Conservation (phyloP, 1,284 basidiomycete genomes). For the Meripilus lineatus region DNA sequence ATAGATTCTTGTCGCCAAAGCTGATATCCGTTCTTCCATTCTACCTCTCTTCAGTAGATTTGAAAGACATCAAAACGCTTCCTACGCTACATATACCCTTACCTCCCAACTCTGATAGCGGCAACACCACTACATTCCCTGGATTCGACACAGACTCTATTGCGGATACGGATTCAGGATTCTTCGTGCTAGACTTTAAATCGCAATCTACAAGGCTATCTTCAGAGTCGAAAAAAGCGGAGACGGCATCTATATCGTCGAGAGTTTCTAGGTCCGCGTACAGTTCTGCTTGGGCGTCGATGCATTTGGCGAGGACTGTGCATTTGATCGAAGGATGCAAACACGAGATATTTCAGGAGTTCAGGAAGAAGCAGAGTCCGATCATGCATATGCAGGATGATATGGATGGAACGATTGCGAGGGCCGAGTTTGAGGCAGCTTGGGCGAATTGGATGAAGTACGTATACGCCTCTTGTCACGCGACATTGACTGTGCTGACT, state of each 20-base stretch:
- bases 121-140: no score
- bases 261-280: slow-evolving; percentile 5
- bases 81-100: slow-evolving; percentile 50
- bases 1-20: slow-evolving; percentile 51
- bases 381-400: slow-evolving; percentile 9
- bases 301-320: slow-evolving; percentile 60
- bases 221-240: not conserved
- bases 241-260: slow-evolving; percentile 1
- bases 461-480: slow-evolving; percentile 17
- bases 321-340: slow-evolving; percentile 55
- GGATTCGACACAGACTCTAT: not conserved
- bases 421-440: slow-evolving; percentile 58
- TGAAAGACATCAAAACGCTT: slow-evolving; percentile 47
- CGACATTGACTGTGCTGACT: slow-evolving; percentile 9
- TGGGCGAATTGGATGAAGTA: slow-evolving; percentile 71
- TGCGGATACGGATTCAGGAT: slow-evolving; percentile 3
- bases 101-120: slow-evolving; percentile 41
- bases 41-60: slow-evolving; percentile 56
- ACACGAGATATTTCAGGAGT: slow-evolving; percentile 64
- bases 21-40: slow-evolving; percentile 61
- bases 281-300: slow-evolving; percentile 35
- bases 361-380: slow-evolving; percentile 22
- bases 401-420: slow-evolving; percentile 25
- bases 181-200: slow-evolving; percentile 2
- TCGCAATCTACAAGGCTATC: not conserved